These are phyloP conservation scores for Arxiozyma telluris DNA, from an alignment of 1,139 yeast species.

Conservation along the genomic window DNA sequence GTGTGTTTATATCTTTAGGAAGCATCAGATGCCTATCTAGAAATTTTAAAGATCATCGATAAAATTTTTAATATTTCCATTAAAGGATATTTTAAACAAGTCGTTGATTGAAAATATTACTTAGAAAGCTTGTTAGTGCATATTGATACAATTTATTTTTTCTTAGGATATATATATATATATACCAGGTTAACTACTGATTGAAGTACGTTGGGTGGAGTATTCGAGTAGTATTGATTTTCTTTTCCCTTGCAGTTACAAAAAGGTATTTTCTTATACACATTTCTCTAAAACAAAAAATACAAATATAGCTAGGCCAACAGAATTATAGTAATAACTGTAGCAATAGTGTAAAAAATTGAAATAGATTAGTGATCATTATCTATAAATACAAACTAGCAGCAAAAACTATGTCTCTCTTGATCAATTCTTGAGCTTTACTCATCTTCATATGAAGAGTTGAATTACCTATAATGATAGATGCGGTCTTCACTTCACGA, in stretches of 20 bases:
- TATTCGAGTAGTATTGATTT: no score
- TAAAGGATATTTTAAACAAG: not conserved
- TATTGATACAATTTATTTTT: not conserved
- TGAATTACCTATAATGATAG: conserved; percentile 89
- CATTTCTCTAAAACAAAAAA: not conserved
- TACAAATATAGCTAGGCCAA: no score
- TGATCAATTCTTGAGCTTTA: conserved; percentile 87
- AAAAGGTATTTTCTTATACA: not conserved
- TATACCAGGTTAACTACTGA: not conserved
- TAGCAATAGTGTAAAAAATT: not conserved
- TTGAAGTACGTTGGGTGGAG: no score
- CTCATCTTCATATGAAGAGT: conserved; percentile 79
- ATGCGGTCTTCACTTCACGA: conserved; percentile 89
- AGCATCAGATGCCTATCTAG: not conserved
- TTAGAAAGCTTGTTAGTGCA: no score
- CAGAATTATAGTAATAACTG: no score
- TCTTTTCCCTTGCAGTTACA: not conserved
- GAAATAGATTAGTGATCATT: not conserved
- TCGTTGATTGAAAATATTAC: not conserved
- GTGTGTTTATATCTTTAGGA: not conserved
- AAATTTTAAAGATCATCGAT: not conserved
- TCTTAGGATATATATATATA: not conserved
- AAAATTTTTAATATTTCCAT: not conserved
- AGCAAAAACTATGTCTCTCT: conserved; percentile 94
- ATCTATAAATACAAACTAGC: conserved; percentile 76